Conservation (phyloP, 2,329 filamentous ascomycete genomes). For the Lecanoromycetidae sp. region DNA sequence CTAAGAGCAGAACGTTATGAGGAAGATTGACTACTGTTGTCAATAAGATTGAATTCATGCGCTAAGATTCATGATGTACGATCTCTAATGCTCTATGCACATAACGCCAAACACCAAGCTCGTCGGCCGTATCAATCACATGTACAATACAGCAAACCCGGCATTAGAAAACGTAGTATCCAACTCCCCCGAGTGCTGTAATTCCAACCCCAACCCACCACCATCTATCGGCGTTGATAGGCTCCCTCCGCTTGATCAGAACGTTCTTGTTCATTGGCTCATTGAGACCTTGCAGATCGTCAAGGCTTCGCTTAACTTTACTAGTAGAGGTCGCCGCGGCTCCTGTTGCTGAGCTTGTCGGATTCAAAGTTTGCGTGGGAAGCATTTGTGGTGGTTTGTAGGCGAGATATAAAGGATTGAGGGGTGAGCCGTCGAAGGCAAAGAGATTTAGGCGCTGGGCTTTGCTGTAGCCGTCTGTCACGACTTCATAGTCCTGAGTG, state of each 20-base stretch:
- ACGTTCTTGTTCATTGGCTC: constrained; percentile 22
- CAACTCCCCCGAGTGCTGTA: constrained; percentile 33
- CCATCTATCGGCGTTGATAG: constrained; percentile 31
- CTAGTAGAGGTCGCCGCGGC: constrained; percentile 24
- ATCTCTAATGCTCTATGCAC: constrained; percentile 3
- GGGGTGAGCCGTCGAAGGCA: constrained; percentile 49
- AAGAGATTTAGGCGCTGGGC: constrained; percentile 52
- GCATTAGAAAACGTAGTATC: constrained; percentile 21
- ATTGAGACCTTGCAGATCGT: constrained; percentile 9
- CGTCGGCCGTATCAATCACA: neutral
- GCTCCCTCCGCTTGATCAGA: constrained; percentile 24
- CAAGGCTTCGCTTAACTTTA: constrained; percentile 26
- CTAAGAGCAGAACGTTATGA: no score
- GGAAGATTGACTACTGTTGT: no score
- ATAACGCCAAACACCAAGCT: neutral
- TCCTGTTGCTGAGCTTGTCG: constrained; percentile 31
- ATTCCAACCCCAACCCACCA: constrained; percentile 39
- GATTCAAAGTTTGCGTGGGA: constrained; percentile 54
- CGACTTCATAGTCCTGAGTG: constrained; percentile 30
- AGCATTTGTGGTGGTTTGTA: constrained; percentile 56
- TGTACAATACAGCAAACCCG: neutral
- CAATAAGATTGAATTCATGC: neutral
- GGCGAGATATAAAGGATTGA: constrained; percentile 57
- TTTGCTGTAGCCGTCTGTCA: constrained; percentile 49
- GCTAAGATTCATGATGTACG: neutral